These are phyloP conservation scores for Fusarium odoratissimum DNA, from an alignment of 2,329 filamentous ascomycete species.

Conservation along the genomic window DNA sequence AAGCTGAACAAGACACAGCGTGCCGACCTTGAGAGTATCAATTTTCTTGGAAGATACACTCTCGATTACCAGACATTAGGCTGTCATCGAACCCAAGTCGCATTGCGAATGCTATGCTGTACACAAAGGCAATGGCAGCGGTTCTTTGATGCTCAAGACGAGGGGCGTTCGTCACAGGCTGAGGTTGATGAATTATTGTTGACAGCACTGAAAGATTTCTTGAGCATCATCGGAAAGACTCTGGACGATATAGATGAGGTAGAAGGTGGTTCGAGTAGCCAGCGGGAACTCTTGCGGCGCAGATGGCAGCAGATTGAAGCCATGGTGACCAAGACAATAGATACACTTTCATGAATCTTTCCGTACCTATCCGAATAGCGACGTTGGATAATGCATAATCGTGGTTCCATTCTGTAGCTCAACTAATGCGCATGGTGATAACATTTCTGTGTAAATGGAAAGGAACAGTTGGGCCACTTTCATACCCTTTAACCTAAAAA, in stretches of 20 bases:
- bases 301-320: conserved; percentile 59
- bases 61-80: conserved; percentile 51
- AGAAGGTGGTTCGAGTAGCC: conserved; percentile 45
- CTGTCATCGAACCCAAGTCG: conserved; percentile 67
- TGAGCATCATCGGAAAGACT: conserved; percentile 46
- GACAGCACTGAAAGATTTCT: conserved; percentile 53
- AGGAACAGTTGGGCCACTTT: background rate
- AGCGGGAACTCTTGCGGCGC: conserved; percentile 52
- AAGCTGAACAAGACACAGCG: conserved; percentile 52
- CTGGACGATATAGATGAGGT: conserved; percentile 49
- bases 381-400: too few relatives aligned
- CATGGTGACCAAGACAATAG: conserved; percentile 52
- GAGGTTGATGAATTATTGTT: conserved; percentile 53
- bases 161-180: conserved; percentile 58
- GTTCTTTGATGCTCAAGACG: conserved; percentile 55
- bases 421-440: background rate
- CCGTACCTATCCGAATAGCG: background rate
- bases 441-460: background rate
- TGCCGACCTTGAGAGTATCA: conserved; percentile 55
- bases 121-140: conserved; percentile 53
- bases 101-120: conserved; percentile 54
- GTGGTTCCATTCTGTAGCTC: background rate
- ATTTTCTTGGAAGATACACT: conserved; percentile 64
- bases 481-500: too few relatives aligned
- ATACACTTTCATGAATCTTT: conserved; percentile 22